Percentiles rank a stretch among this genome's conserved stretches.
phyloP scores from a whole-genome alignment of 306 rosid genomes.

The Datisca glomerata region DNA sequence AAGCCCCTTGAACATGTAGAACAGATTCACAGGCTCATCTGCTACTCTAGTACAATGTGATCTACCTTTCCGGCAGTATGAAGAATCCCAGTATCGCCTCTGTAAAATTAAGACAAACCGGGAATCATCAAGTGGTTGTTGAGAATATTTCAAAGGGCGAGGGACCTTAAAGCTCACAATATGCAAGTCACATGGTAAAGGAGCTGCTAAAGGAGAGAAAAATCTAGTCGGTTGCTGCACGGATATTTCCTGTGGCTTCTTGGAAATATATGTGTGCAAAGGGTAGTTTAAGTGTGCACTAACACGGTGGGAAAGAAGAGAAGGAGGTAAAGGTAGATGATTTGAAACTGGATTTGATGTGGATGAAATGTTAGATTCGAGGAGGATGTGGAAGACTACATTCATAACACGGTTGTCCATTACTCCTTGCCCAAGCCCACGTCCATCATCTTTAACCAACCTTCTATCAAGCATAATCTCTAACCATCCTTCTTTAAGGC shows the following conservation, averaged over 20 bases:
- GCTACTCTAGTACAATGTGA: constrained; percentile 60
- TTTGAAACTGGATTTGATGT: constrained; percentile 35
- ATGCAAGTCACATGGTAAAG: constrained; percentile 92
- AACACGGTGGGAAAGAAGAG: constrained; percentile 71
- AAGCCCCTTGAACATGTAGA: constrained; percentile 51
- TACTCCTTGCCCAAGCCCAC: constrained; percentile 98
- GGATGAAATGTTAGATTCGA: constrained; percentile 62
- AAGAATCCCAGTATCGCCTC: constrained; percentile 71
- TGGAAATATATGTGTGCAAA: constrained; percentile 62
- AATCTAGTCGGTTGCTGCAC: constrained; percentile 50
- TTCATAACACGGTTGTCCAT: constrained; percentile 81
- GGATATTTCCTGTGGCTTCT: constrained; percentile 47
- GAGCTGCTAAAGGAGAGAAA: constrained; percentile 63
- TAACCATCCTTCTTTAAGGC: constrained; percentile 83
- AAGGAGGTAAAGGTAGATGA: constrained; percentile 47
- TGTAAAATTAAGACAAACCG: constrained; percentile 61
- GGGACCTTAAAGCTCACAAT: constrained; percentile 91
- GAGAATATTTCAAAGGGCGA: constrained; percentile 53
- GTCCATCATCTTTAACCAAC: constrained; percentile 77
- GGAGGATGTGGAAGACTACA: constrained; percentile 66
- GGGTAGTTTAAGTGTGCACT: constrained; percentile 85
- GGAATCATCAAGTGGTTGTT: constrained; percentile 37
- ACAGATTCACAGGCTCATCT: constrained; percentile 51
- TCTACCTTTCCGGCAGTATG: constrained; percentile 78
- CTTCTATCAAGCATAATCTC: constrained; percentile 99